These are phyloP conservation scores for Takashimella koratensis DNA, from an alignment of 1,284 basidiomycete genomes.

Conservation along the genomic window DNA sequence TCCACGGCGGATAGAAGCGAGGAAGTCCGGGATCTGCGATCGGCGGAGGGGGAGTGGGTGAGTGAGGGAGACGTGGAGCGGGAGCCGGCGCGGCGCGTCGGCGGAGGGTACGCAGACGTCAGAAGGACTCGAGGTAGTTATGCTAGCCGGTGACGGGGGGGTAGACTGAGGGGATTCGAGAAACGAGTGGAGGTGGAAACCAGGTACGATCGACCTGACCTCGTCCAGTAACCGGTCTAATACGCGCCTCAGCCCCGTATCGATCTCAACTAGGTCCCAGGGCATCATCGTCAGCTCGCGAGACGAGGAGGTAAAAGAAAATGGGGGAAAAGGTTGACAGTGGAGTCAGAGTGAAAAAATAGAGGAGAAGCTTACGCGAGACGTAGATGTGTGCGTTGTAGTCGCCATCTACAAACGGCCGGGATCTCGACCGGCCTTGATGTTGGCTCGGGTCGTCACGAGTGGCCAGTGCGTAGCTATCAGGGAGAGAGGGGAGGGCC, in stretches of 20 bases:
- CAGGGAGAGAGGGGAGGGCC: slow-evolving; percentile 7
- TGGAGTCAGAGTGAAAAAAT: no score
- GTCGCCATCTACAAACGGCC: slow-evolving; percentile 47
- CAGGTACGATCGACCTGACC: slow-evolving; percentile 8
- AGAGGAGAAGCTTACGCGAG: slow-evolving; percentile 21
- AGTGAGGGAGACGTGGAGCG: slow-evolving; percentile 45
- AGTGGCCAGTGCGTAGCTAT: not conserved
- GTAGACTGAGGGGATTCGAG: slow-evolving; percentile 25
- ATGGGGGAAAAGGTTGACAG: no score
- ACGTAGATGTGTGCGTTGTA: slow-evolving; percentile 46
- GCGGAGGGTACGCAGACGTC: no score
- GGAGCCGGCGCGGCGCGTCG: no score
- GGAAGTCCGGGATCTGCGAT: slow-evolving; percentile 24
- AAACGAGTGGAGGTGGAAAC: slow-evolving; percentile 19
- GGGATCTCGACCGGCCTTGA: slow-evolving; percentile 40
- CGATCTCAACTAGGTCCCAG: slow-evolving; percentile 23
- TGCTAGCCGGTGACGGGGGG: slow-evolving; percentile 47
- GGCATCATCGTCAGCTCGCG: no score
- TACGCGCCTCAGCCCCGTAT: slow-evolving; percentile 9
- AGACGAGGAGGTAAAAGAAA: no score
- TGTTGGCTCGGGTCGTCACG: slow-evolving; percentile 39
- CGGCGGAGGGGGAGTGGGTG: slow-evolving; percentile 44
- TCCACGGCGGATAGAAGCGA: not conserved
- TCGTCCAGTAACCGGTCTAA: slow-evolving; percentile 16
- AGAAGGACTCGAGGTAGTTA: no score